Evolutionary conservation across 2,329 filamentous ascomycete genomes (phyloP).

Genomic region (Clonostachys solani): DNA sequence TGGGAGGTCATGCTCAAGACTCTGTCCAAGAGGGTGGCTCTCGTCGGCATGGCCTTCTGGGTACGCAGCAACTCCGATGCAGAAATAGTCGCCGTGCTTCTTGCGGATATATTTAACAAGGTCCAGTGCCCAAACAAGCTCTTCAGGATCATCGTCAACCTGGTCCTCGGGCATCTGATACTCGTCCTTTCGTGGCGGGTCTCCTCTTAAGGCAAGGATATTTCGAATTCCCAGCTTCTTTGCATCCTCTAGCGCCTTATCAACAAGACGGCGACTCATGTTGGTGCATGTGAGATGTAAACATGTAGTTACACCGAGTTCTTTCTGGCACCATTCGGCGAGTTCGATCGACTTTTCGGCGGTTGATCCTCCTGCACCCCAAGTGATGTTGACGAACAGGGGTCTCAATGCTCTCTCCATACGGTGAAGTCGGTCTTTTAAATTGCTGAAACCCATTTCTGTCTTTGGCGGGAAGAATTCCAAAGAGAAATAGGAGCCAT

Average conservation of each 20-base stretch:
- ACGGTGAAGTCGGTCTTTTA: constrained; percentile 86
- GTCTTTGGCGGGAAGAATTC: constrained; percentile 99
- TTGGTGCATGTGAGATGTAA: constrained; percentile 97
- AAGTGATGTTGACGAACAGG: constrained; percentile 95
- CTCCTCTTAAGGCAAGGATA: constrained; percentile 86
- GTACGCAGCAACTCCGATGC: constrained; percentile 89
- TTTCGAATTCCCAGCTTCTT: constrained; percentile 90
- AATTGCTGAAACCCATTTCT: constrained; percentile 88
- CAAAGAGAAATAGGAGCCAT: constrained; percentile 86
- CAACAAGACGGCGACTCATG: constrained; percentile 83
- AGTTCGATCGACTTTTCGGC: constrained; percentile 88
- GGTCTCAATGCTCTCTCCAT: constrained; percentile 91
- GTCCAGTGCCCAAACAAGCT: constrained; percentile 87
- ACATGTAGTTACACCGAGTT: constrained; percentile 89
- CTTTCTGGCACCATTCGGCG: constrained; percentile 90
- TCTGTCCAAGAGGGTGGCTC: constrained; percentile 69
- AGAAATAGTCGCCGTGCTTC: constrained; percentile 90
- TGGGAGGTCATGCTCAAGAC: constrained; percentile 75
- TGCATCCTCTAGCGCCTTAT: constrained; percentile 85
- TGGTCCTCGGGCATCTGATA: constrained; percentile 63
- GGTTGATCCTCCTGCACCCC: constrained; percentile 94
- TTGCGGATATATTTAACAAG: constrained; percentile 84
- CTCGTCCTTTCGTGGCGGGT: constrained; percentile 85
- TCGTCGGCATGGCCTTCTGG: constrained; percentile 94
- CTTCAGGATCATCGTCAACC: constrained; percentile 61